These are phyloP conservation scores for Henckelia pumila DNA, from an alignment of 257 asterid species.

Conservation along the genomic window DNA sequence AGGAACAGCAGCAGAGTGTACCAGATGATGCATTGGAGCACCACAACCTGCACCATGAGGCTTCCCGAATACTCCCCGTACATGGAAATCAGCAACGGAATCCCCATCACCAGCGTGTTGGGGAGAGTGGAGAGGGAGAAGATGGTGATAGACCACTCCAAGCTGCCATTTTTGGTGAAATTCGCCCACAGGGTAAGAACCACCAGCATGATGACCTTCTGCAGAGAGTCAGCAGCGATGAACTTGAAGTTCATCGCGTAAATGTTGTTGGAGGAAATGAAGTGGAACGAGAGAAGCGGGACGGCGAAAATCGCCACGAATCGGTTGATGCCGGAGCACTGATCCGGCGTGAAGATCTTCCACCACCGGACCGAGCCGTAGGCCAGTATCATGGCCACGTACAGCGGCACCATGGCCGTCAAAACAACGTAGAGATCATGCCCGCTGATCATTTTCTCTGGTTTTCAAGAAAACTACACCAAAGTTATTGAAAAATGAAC, in stretches of 20 bases:
- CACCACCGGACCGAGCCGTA: slow-evolving; percentile 42
- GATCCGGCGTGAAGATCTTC: too few species aligned
- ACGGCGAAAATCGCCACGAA: slow-evolving; percentile 33
- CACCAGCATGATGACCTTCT: slow-evolving; percentile 24
- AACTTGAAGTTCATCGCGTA: slow-evolving; percentile 32
- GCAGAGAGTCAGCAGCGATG: slow-evolving; percentile 34
- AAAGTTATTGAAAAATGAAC: too few species aligned
- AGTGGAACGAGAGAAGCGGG: slow-evolving; percentile 32
- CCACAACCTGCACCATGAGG: slow-evolving; percentile 20
- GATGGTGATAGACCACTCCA: slow-evolving; percentile 34
- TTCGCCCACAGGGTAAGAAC: slow-evolving; percentile 31
- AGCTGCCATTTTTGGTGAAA: slow-evolving; percentile 26
- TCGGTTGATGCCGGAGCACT: slow-evolving; percentile 36
- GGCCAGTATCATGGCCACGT: slow-evolving; percentile 35
- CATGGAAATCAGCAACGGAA: slow-evolving; percentile 33
- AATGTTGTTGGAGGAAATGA: slow-evolving; percentile 32
- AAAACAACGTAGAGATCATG: slow-evolving; percentile 35
- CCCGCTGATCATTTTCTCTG: slow-evolving; percentile 26
- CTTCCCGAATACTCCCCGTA: slow-evolving; percentile 16
- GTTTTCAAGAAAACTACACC: neutral
- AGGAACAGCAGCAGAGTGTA: slow-evolving; percentile 20
- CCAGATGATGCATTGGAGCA: slow-evolving; percentile 22
- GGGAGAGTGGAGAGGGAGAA: slow-evolving; percentile 31
- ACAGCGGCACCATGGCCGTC: slow-evolving; percentile 35
- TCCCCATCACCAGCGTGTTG: slow-evolving; percentile 34